Conservation (phyloP, 768 basidiomycete genomes). For the Calocybe indica region DNA sequence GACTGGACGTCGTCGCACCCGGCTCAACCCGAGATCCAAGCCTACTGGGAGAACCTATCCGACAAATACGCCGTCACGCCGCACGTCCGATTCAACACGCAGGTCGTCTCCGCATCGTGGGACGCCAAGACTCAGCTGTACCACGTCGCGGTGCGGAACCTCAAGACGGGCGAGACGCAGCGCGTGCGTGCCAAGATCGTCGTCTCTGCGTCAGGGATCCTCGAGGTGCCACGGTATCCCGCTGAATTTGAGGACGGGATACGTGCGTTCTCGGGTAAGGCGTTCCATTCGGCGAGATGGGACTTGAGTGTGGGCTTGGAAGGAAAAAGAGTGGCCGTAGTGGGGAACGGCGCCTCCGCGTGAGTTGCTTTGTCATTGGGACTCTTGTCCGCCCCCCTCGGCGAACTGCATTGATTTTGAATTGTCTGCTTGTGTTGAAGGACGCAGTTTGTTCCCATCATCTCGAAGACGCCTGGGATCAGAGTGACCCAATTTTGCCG, state of each 20-base stretch:
- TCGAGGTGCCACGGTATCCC: slow-evolving; percentile 38
- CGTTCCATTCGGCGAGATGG: slow-evolving; percentile 55
- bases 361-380: slow-evolving; percentile 22
- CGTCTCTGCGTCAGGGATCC: slow-evolving; percentile 42
- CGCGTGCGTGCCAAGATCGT: slow-evolving; percentile 37
- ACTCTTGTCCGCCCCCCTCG: background rate
- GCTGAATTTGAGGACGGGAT: slow-evolving; percentile 21
- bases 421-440: slow-evolving; percentile 18
- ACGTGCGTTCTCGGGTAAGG: slow-evolving; percentile 36
- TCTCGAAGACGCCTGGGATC: slow-evolving; percentile 32
- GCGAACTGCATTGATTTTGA: background rate
- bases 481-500: slow-evolving; percentile 45
- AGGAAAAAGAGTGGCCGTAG: slow-evolving; percentile 46
- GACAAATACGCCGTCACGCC: slow-evolving; percentile 35
- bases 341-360: slow-evolving; percentile 56
- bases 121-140: slow-evolving; percentile 28
- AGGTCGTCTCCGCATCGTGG: slow-evolving; percentile 43
- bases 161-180: slow-evolving; percentile 21
- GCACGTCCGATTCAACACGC: slow-evolving; percentile 35
- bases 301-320: slow-evolving; percentile 19
- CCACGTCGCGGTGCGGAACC: slow-evolving; percentile 26
- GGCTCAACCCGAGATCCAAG: slow-evolving; percentile 34
- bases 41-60: slow-evolving; percentile 28
- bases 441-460: slow-evolving; percentile 43
- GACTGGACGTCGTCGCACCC: slow-evolving; percentile 34